A percentile compares a stretch with the other conserved stretches of the same genome.
Evolutionary conservation across 345 rosid species (phyloP).

Genomic region (Brassica napus): DNA sequence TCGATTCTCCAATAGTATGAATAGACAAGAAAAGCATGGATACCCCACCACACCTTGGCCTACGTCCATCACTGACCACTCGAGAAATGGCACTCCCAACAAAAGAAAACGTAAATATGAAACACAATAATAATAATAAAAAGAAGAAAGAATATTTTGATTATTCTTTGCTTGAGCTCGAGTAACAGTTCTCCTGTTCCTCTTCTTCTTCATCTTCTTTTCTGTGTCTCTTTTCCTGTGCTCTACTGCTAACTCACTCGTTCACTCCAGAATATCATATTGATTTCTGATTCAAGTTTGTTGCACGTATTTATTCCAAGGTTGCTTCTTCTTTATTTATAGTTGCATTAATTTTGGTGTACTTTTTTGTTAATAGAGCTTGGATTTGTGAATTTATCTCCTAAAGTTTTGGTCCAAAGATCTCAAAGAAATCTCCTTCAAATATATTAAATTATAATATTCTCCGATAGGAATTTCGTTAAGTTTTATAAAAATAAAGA

Average conservation of each 20-base stretch:
- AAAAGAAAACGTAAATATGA: conserved; percentile 1
- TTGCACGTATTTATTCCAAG: conserved; percentile 28
- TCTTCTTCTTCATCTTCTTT: conserved; percentile 6
- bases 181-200: conserved; percentile 17
- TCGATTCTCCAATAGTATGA: conserved; percentile 11
- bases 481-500: background rate
- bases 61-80: conserved; percentile 31
- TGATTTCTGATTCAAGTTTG: conserved; percentile 21
- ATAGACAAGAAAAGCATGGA: conserved; percentile 30
- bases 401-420: conserved; percentile 17
- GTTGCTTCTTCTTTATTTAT: conserved; percentile 28
- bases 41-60: conserved; percentile 37
- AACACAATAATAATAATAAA: background rate
- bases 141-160: conserved; percentile 15
- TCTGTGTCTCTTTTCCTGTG: conserved; percentile 4
- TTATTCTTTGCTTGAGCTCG: conserved; percentile 38
- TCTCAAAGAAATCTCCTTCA: background rate
- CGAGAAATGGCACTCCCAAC: background rate
- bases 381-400: background rate
- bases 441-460: background rate
- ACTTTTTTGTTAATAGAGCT: background rate
- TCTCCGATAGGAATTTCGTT: background rate
- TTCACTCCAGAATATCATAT: conserved; percentile 11
- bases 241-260: conserved; percentile 13
- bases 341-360: background rate